A percentile compares a stretch with the other conserved stretches of the same genome.
Conservation (phyloP, 2,329 filamentous ascomycete genomes). For the Dryadomyces sulphureus region DNA sequence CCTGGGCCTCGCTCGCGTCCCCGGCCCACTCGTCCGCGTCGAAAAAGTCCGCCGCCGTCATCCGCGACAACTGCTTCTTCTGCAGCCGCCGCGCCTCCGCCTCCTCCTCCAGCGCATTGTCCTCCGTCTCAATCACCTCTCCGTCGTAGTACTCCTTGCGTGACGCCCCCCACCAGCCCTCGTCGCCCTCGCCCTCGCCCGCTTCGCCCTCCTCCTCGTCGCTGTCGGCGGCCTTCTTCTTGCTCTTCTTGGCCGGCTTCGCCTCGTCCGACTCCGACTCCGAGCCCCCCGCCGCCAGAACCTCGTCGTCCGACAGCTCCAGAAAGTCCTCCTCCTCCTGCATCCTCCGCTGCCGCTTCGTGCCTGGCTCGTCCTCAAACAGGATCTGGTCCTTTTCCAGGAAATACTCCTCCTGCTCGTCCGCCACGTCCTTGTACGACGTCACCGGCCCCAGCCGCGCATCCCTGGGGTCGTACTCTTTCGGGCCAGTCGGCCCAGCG, state of each 20-base stretch:
- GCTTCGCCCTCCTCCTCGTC: slow-evolving; percentile 24
- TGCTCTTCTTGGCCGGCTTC: slow-evolving; percentile 12
- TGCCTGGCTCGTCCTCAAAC: slow-evolving; percentile 65
- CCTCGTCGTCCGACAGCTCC: slow-evolving; percentile 48
- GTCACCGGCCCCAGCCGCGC: slow-evolving; percentile 43
- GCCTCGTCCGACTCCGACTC: slow-evolving; percentile 7
- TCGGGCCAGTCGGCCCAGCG: slow-evolving; percentile 31
- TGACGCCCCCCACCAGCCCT: slow-evolving; percentile 71
- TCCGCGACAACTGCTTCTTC: slow-evolving; percentile 76
- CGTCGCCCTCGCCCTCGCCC: slow-evolving; percentile 26
- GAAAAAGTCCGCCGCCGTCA: slow-evolving; percentile 89
- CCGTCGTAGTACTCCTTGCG: slow-evolving; percentile 89
- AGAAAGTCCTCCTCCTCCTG: slow-evolving; percentile 42
- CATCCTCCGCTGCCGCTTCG: slow-evolving; percentile 59
- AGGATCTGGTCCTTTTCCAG: slow-evolving; percentile 73
- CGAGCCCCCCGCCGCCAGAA: slow-evolving; percentile 19
- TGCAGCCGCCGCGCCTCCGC: slow-evolving; percentile 77
- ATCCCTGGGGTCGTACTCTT: slow-evolving; percentile 39
- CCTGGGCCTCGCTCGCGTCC: slow-evolving; percentile 23
- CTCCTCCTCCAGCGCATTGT: slow-evolving; percentile 75
- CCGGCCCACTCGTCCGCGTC: slow-evolving; percentile 72
- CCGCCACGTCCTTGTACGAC: slow-evolving; percentile 71
- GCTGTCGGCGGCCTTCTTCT: background rate
- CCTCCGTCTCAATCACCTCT: slow-evolving; percentile 53
- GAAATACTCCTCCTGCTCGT: slow-evolving; percentile 91